Conservation (phyloP, 192 early-diverging fungal species). For the Coemansia erecta region DNA sequence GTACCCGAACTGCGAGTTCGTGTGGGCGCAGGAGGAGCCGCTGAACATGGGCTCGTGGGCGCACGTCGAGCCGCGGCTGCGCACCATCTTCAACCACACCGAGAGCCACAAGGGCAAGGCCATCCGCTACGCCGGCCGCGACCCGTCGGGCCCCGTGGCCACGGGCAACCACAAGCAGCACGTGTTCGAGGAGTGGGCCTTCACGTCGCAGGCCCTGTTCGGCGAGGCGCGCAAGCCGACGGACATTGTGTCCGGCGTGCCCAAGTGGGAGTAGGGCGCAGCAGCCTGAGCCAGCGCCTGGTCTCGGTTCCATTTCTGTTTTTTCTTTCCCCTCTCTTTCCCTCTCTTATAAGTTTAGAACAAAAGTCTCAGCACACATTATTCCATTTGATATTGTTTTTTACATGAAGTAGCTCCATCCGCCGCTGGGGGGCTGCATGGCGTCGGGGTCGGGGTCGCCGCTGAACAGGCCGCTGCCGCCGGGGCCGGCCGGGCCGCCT, state of each 20-base stretch:
- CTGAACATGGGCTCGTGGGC: constrained; percentile 92
- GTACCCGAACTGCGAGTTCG: constrained; percentile 88
- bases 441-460: constrained; percentile 44
- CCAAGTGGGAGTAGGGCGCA: constrained; percentile 65
- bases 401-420: constrained; percentile 38
- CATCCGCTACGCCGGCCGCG: constrained; percentile 80
- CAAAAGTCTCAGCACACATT: neutral
- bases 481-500: constrained; percentile 14
- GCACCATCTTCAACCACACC: constrained; percentile 75
- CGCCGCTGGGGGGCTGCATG: constrained; percentile 23
- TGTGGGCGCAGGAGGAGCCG: constrained; percentile 96
- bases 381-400: neutral
- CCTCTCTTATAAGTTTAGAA: neutral
- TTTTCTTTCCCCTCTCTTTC: neutral
- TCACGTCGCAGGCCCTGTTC: constrained; percentile 69
- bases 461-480: constrained; percentile 22
- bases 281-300: no score
- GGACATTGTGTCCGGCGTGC: constrained; percentile 68
- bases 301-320: neutral
- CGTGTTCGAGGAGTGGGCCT: constrained; percentile 74
- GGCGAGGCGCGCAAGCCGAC: constrained; percentile 66
- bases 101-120: constrained; percentile 62
- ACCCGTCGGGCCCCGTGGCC: constrained; percentile 83
- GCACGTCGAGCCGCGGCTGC: constrained; percentile 83
- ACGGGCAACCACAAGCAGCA: constrained; percentile 97